Base-by-base conservation (phyloP, 345 rosid genomes). In the Mangifera indica region DNA sequence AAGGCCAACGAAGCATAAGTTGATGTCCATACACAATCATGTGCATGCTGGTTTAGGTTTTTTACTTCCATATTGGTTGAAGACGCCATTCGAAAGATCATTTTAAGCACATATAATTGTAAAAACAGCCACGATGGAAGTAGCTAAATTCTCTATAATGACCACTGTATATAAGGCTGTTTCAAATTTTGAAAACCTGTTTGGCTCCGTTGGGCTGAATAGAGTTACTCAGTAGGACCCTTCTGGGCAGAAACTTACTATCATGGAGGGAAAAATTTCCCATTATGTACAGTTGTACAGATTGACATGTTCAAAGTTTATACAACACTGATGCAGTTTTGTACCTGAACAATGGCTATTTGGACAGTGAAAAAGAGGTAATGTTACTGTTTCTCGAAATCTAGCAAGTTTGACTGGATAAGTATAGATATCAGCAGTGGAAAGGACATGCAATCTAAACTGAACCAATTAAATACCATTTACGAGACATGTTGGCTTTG, bases 1-100 rank as follows among this genome's bases (percentile, higher is more conserved):
- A 54, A 56, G 60, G 77, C 85, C 81, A 79, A 79, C 82, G 60
- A 76, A 74, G 71, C 81, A 74, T 51, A 45, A 59, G 45, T 60
- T 56, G 54, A 66, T 70, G 64, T 46, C 20, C 48, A 17, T 74
- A 10, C 29, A 25, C 45, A 34, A 20, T 14, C 55, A 18, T 63
- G 6, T 58, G 22, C 52, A 34, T 24, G 4, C 18, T 1, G 71
- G 61, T 54, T 54, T 7, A 25, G 34, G 7, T 5, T 48, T 45
- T 55, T 63, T n/a, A n/a, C n/a, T n/a, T 25, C 53, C 12, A 10
- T 32, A 46, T 56, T 24, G 48, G 52, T 20, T 12, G 37, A 14
- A 2, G 40, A n/a, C 7, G 42, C 42, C 42, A 37, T 37, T 37
- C 6, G 6, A 34, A 37, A 37, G 5, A 34, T 34, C 52, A 12